A percentile compares a stretch with the other conserved stretches of the same genome.
These are phyloP conservation scores for Coniochaeta sp. DNA, from an alignment of 2,329 filamentous ascomycete genomes.

Conservation along the genomic window DNA sequence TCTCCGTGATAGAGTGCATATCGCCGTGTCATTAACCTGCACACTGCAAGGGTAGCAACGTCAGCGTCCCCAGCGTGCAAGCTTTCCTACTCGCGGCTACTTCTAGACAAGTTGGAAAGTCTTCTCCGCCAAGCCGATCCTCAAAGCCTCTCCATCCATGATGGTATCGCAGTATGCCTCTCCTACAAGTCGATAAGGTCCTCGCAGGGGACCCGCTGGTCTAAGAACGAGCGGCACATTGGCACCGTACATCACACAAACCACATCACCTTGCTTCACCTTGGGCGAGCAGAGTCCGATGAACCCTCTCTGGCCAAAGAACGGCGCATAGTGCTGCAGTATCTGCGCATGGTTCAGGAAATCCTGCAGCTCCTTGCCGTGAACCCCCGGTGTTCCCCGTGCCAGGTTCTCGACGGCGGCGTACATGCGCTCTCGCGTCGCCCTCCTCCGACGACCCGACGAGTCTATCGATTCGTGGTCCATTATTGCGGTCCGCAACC, in stretches of 20 bases:
- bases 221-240: slow-evolving; percentile 9
- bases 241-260: slow-evolving; percentile 9
- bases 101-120: background rate
- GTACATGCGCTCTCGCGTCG: background rate
- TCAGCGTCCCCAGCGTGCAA: background rate
- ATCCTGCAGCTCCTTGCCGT: background rate
- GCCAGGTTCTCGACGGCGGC: background rate
- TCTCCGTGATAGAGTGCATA: background rate
- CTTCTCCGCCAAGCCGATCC: slow-evolving; percentile 3
- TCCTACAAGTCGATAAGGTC: slow-evolving; percentile 5
- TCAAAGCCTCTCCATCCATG: slow-evolving; percentile 9
- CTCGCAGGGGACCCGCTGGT: background rate
- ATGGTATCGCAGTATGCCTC: slow-evolving; percentile 11
- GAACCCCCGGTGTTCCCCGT: background rate
- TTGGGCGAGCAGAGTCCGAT: slow-evolving; percentile 5
- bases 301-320: slow-evolving; percentile 6
- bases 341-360: background rate
- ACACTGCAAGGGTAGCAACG: background rate
- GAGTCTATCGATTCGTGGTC: background rate
- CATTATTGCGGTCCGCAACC: background rate
- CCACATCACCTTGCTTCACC: slow-evolving; percentile 5
- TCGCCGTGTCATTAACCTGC: background rate
- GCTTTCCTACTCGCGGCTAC: background rate
- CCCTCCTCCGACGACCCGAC: background rate
- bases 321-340: slow-evolving; percentile 6